Base-by-base conservation (phyloP, 2,329 filamentous ascomycete genomes). In the Eutypa lata region DNA sequence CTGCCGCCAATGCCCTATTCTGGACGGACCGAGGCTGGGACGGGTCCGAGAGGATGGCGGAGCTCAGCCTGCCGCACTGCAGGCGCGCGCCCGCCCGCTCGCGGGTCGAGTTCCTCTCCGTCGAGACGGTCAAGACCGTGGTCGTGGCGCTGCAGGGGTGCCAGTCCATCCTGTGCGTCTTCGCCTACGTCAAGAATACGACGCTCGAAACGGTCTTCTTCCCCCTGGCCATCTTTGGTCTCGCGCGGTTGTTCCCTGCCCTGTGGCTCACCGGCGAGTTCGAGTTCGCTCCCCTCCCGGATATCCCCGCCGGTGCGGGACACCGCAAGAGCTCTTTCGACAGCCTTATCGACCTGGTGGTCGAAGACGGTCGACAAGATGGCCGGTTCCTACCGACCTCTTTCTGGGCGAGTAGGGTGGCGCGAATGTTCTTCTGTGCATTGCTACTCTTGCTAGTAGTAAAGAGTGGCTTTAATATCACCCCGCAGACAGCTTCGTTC, bases 21-120 rank as follows among this genome's bases (percentile, higher is more conserved):
- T 69, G 66, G 66, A 63, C 58, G 0, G 43, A 42, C 8, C 47
- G 60, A 1, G 57, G 63, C 3, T 71, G 67, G 68, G 57, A 68
- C 54, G 67, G 65, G 18, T 53, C 50, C 11, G 62, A 68, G 53
- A 51, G 52, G 7, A 57, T 63, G 49, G 53, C 57, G 46, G 13
- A 21, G 13, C 48, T 11, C 14, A 59, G 55, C 35, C 31, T 49
- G 31, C 35, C 35, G 3, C 56, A 52, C 31, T 47, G 44, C 19
- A 57, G 51, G 13, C 48, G 35, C 21, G 13, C 51, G 18, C 57
- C 55, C 13, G 47, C 37, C 31, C 8, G 45, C 8, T 2, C 40
- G n/a, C 44, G 49, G 19, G 50, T 54, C 3, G 37, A 52, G 4
- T 22, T 57, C 7, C n/a, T 56, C 16, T 59, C 58, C 8, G 24